phyloP scores from a whole-genome alignment of 2,329 filamentous ascomycete species.

The Colletotrichum cuscutae region DNA sequence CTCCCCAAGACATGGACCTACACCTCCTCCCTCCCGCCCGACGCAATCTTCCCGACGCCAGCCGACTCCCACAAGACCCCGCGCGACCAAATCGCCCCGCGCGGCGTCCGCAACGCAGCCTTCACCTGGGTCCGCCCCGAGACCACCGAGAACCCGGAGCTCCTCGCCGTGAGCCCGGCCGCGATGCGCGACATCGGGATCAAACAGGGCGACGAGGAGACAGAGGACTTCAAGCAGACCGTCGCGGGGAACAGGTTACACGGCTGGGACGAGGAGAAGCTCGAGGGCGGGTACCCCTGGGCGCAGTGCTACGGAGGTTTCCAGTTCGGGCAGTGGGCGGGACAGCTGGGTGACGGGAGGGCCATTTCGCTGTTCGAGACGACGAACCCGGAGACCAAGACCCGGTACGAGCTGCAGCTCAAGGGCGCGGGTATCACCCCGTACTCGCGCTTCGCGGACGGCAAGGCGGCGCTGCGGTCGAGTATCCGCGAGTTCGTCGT shows the following conservation, averaged over 20 bases:
- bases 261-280: conserved; percentile 76
- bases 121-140: conserved; percentile 94
- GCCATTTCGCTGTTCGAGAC: conserved; percentile 95
- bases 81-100: conserved; percentile 79
- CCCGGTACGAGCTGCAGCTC: conserved; percentile 88
- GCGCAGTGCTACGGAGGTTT: conserved; percentile 96
- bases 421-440: conserved; percentile 95
- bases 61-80: conserved; percentile 83
- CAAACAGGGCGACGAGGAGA: conserved; percentile 71
- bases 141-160: conserved; percentile 74
- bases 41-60: conserved; percentile 83
- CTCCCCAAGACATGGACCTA: conserved; percentile 75
- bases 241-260: conserved; percentile 86
- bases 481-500: conserved; percentile 96
- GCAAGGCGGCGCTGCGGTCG: conserved; percentile 90
- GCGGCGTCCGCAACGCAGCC: conserved; percentile 84
- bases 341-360: conserved; percentile 92
- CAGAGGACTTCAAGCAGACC: conserved; percentile 78
- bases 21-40: conserved; percentile 76
- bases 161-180: conserved; percentile 82
- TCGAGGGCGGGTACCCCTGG: conserved; percentile 88
- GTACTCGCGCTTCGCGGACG: conserved; percentile 96
- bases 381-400: conserved; percentile 77
- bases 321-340: conserved; percentile 88
- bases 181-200: conserved; percentile 88